These are phyloP conservation scores for Davidsoniella virescens DNA, from an alignment of 2,329 filamentous ascomycete genomes.

Conservation along the genomic window DNA sequence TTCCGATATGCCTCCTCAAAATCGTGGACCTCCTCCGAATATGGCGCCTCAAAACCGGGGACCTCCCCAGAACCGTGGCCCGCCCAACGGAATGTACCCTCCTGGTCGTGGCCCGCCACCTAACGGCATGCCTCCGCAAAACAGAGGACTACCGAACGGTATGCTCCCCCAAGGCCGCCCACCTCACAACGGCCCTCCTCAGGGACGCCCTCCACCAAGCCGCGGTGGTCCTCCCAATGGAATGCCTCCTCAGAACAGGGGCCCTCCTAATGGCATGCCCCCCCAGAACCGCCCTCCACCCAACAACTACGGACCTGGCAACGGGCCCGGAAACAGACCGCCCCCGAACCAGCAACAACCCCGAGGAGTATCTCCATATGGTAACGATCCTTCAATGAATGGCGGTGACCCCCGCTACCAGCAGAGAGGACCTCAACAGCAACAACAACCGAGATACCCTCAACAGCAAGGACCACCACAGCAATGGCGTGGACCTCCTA, in stretches of 20 bases:
- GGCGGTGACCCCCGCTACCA: conserved; percentile 4
- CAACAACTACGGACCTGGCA: conserved; percentile 7
- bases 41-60: not conserved
- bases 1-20: not conserved
- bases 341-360: conserved; percentile 5
- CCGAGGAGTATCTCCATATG: conserved; percentile 4
- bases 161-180: not conserved
- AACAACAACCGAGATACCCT: conserved; percentile 4
- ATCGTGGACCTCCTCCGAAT: not conserved
- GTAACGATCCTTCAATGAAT: not conserved
- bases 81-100: conserved; percentile 1
- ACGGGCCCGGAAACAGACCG: conserved; percentile 3
- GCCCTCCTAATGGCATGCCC: conserved; percentile 3
- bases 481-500: conserved; percentile 11
- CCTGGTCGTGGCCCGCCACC: conserved; percentile 1
- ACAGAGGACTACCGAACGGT: not conserved
- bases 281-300: conserved; percentile 4
- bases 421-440: conserved; percentile 2
- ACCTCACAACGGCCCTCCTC: not conserved
- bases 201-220: not conserved
- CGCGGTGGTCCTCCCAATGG: conserved; percentile 2
- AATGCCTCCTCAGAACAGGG: conserved; percentile 10
- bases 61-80: not conserved
- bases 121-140: not conserved
- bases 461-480: conserved; percentile 5